Evolutionary conservation across 1,284 basidiomycete species (phyloP).

Genomic region (Moesziomyces sp.): DNA sequence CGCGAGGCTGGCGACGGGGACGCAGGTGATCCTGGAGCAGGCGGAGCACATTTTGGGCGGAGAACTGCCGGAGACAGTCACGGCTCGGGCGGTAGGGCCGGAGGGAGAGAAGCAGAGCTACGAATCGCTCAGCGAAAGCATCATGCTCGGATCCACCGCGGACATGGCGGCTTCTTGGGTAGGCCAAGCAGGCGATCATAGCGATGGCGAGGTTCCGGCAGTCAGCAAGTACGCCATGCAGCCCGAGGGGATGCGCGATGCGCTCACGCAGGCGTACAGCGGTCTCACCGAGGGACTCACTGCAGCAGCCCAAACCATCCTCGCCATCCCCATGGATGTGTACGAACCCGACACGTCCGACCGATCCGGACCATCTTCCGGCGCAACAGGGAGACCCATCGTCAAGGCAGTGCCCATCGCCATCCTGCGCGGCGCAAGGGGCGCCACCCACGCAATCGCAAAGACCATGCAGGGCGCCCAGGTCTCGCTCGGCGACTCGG

Average conservation of each 20-base stretch:
- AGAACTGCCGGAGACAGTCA: constrained; percentile 73
- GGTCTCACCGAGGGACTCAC: constrained; percentile 77
- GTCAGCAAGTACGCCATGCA: constrained; percentile 92
- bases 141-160: constrained; percentile 18
- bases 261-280: constrained; percentile 87
- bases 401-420: constrained; percentile 96
- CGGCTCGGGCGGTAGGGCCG: constrained; percentile 73
- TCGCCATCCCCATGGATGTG: constrained; percentile 98
- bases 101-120: constrained; percentile 33
- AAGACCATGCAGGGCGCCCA: constrained; percentile 92
- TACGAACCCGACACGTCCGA: constrained; percentile 77
- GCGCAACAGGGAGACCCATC: constrained; percentile 73
- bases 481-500: constrained; percentile 72
- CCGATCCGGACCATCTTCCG: constrained; percentile 56
- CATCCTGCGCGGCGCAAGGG: constrained; percentile 94
- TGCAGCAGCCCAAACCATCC: constrained; percentile 94
- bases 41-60: constrained; percentile 88
- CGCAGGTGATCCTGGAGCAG: constrained; percentile 94
- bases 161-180: constrained; percentile 1
- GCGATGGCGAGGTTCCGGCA: not conserved
- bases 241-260: constrained; percentile 83
- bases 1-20: constrained; percentile 93
- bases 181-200: constrained; percentile 2
- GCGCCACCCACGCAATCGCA: constrained; percentile 92
- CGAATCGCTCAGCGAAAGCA: constrained; percentile 29